Conservation (phyloP, 805 yeast species). For the Nadsonia fulvescens region DNA sequence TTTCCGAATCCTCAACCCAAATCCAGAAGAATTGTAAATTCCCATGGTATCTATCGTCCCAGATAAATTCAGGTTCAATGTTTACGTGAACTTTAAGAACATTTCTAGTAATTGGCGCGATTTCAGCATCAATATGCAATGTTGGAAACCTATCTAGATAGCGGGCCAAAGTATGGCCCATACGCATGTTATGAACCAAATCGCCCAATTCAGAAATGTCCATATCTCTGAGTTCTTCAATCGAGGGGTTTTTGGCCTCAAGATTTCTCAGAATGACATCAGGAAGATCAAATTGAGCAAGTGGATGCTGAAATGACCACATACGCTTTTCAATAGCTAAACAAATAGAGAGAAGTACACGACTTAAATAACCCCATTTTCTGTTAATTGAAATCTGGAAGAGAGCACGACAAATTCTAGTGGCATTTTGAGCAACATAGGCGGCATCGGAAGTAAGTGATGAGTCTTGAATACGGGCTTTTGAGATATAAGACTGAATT, state of each 20-base stretch:
- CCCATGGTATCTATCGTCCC: conserved; percentile 77
- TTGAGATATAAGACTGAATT: conserved; percentile 75
- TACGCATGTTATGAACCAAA: conserved; percentile 59
- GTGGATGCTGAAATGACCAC: conserved; percentile 86
- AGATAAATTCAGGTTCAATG: conserved; percentile 58
- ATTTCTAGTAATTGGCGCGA: conserved; percentile 72
- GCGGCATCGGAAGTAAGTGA: conserved; percentile 73
- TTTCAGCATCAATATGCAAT: conserved; percentile 56
- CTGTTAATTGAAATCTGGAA: conserved; percentile 75
- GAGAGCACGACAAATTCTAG: conserved; percentile 81
- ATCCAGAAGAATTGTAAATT: conserved; percentile 81
- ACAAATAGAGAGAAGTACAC: conserved; percentile 61
- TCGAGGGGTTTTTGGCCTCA: conserved; percentile 31
- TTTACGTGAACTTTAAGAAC: conserved; percentile 67
- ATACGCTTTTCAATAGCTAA: conserved; percentile 67
- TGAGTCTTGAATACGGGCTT: conserved; percentile 53
- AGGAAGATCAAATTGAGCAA: conserved; percentile 72
- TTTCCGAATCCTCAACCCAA: conserved; percentile 72
- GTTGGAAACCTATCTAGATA: conserved; percentile 58
- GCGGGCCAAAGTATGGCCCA: conserved; percentile 48
- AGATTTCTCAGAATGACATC: conserved; percentile 39
- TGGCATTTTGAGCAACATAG: conserved; percentile 90
- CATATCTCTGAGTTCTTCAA: conserved; percentile 61
- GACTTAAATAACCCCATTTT: conserved; percentile 75
- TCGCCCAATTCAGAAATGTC: conserved; percentile 69